These are phyloP conservation scores for Cryptococcus sp. DNA, from an alignment of 1,284 basidiomycete genomes.

Conservation along the genomic window DNA sequence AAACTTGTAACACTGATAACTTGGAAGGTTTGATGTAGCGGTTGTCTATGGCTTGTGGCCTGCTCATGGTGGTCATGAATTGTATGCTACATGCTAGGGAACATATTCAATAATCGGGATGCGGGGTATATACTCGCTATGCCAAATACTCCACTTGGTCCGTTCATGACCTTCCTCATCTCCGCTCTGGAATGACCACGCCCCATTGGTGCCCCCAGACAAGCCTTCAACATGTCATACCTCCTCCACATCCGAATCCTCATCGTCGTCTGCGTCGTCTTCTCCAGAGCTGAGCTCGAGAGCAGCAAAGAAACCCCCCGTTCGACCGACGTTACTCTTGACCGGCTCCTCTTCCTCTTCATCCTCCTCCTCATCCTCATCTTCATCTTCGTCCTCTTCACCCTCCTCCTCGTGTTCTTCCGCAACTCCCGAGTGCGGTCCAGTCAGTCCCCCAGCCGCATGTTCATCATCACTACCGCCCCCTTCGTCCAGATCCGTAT, in stretches of 20 bases:
- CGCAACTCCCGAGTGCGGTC: constrained; percentile 28
- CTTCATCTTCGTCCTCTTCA: constrained; percentile 24
- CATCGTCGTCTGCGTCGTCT: constrained; percentile 49
- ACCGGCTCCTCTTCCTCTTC: constrained; percentile 19
- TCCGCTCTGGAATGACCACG: too few species aligned
- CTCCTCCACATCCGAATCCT: constrained; percentile 38
- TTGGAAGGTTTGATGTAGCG: too few species aligned
- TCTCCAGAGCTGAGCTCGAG: constrained; percentile 45
- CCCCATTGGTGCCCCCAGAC: neutral
- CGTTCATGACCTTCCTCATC: too few species aligned
- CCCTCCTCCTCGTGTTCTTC: constrained; percentile 32
- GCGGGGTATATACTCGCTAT: neutral
- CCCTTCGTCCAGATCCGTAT: neutral
- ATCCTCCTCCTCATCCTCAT: constrained; percentile 32
- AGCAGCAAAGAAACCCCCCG: constrained; percentile 48
- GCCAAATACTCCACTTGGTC: too few species aligned
- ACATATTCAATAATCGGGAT: neutral
- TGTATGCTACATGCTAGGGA: too few species aligned
- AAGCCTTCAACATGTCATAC: neutral
- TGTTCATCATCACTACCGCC: neutral
- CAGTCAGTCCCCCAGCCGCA: constrained; percentile 2
- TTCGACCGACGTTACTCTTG: constrained; percentile 25
- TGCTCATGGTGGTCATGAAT: too few species aligned
- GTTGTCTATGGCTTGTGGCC: too few species aligned
- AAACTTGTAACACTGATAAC: too few species aligned